Conservation (phyloP, 805 yeast species). For the Kuraishia ogatae region DNA sequence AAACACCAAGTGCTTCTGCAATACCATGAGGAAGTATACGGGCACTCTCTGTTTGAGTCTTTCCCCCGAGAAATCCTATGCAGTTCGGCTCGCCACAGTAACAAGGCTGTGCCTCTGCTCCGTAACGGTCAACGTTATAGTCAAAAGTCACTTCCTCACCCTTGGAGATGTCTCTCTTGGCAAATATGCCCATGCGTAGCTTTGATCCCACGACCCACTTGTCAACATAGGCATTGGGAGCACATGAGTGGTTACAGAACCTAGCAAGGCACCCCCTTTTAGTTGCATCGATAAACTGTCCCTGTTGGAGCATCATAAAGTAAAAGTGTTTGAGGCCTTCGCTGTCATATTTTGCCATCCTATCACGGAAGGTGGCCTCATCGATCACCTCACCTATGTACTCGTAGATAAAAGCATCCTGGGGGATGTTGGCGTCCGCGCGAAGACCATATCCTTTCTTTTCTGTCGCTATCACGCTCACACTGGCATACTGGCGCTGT, state of each 20-base stretch:
- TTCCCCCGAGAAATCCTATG: conserved; percentile 91
- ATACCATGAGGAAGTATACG: conserved; percentile 73
- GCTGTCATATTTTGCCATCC: conserved; percentile 69
- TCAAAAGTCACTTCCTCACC: conserved; percentile 93
- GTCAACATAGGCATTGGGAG: conserved; percentile 90
- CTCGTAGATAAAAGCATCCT: conserved; percentile 75
- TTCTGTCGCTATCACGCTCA: conserved; percentile 79
- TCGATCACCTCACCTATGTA: conserved; percentile 92
- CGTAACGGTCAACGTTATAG: conserved; percentile 93
- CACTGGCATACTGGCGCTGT: conserved; percentile 56
- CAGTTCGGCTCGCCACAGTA: conserved; percentile 92
- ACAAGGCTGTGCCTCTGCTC: conserved; percentile 90
- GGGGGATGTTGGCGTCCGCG: conserved; percentile 49
- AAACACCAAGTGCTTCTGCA: conserved; percentile 80
- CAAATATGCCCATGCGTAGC: conserved; percentile 89
- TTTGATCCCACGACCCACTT: conserved; percentile 95
- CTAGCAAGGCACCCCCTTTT: conserved; percentile 81
- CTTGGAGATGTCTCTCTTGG: conserved; percentile 55
- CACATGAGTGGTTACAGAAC: conserved; percentile 91
- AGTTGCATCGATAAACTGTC: conserved; percentile 93
- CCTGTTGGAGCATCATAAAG: conserved; percentile 91
- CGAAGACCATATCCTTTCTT: conserved; percentile 86
- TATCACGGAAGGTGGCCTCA: conserved; percentile 60
- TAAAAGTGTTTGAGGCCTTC: conserved; percentile 74
- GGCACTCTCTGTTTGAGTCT: conserved; percentile 91